Evolutionary conservation across 768 basidiomycete species (phyloP).

Genomic region (Suillus bovinus): DNA sequence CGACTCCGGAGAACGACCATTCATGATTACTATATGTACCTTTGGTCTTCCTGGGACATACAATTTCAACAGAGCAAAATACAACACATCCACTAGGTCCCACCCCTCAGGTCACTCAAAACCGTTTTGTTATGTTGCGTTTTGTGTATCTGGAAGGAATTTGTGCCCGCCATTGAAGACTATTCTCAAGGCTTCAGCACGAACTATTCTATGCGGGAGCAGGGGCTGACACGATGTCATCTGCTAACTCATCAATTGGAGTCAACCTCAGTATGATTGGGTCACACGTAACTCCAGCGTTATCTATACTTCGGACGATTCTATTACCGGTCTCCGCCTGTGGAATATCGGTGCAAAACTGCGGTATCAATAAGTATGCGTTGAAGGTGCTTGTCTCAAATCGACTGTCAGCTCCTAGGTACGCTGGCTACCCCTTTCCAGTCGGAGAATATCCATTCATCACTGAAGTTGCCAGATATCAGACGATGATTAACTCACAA

Average conservation of each 20-base stretch:
- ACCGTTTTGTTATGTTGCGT: background rate
- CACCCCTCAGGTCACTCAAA: background rate
- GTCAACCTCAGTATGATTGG: background rate
- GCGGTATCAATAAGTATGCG: background rate
- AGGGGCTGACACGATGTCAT: background rate
- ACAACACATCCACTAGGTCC: background rate
- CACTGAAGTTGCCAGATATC: background rate
- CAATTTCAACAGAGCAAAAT: background rate
- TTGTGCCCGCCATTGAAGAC: background rate
- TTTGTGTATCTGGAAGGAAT: background rate
- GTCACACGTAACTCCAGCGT: background rate
- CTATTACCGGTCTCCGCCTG: background rate
- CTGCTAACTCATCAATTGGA: background rate
- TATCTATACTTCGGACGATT: background rate
- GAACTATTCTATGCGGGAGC: background rate
- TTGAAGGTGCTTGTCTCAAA: background rate
- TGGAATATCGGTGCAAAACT: background rate
- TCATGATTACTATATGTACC: background rate
- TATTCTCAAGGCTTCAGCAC: background rate
- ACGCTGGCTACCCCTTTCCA: background rate
- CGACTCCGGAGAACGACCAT: background rate
- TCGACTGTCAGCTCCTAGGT: background rate
- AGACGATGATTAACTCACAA: background rate
- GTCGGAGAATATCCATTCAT: background rate
- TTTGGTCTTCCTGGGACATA: background rate